Evolutionary conservation across 1,284 basidiomycete genomes (phyloP).

Genomic region (Coniophora puteana): DNA sequence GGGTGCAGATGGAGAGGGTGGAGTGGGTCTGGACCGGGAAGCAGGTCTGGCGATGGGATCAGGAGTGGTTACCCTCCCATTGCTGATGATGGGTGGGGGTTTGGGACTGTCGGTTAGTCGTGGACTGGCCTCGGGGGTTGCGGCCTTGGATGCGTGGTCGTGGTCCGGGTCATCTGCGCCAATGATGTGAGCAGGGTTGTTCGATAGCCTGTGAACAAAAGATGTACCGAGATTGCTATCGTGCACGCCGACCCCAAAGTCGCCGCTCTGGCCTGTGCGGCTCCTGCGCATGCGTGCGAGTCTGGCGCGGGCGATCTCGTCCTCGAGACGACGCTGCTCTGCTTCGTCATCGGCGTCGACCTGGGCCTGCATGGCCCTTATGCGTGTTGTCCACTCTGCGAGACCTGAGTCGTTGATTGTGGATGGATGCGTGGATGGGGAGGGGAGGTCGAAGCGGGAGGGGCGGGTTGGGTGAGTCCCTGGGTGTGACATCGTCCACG

Average conservation of each 20-base stretch:
- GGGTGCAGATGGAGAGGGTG: conserved; percentile 7
- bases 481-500: too few relatives aligned
- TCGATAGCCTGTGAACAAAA: conserved; percentile 11
- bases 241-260: conserved; percentile 39
- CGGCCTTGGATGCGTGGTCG: too few relatives aligned
- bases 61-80: conserved; percentile 4
- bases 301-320: conserved; percentile 71
- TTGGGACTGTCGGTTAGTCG: too few relatives aligned
- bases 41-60: conserved; percentile 13
- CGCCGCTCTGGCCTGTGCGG: conserved; percentile 35
- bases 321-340: conserved; percentile 68
- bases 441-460: conserved; percentile 35
- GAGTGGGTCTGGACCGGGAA: conserved; percentile 10
- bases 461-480: conserved; percentile 25
- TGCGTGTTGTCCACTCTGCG: conserved; percentile 77
- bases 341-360: conserved; percentile 76
- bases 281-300: conserved; percentile 62
- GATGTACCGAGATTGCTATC: conserved; percentile 29
- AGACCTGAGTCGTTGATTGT: conserved; percentile 52
- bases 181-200: background rate
- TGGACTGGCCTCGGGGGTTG: too few relatives aligned
- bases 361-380: conserved; percentile 73
- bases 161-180: too few relatives aligned
- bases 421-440: conserved; percentile 20
- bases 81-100: too few relatives aligned